phyloP scores from a whole-genome alignment of 2,329 filamentous ascomycete species.

The Ceratocystis cacaofunesta region DNA sequence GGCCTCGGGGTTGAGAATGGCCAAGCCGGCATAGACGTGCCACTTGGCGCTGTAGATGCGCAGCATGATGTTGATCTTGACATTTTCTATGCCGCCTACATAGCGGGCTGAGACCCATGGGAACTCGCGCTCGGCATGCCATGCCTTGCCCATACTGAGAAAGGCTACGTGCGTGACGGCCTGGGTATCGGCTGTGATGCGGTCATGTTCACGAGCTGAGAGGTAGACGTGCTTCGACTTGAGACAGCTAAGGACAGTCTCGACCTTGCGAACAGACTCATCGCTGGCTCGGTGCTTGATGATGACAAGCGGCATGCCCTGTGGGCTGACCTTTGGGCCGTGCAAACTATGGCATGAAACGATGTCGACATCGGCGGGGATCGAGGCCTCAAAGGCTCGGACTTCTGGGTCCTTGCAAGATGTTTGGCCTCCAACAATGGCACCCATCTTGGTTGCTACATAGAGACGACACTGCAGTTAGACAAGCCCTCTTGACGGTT shows the following conservation, averaged over 20 bases:
- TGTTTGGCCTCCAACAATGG: slow-evolving; percentile 93
- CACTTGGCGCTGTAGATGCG: slow-evolving; percentile 98
- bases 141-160: slow-evolving; percentile 92
- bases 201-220: slow-evolving; percentile 75
- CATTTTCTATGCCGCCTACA: slow-evolving; percentile 93
- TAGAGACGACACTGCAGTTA: background rate
- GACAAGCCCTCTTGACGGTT: slow-evolving; percentile 13
- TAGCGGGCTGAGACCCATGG: slow-evolving; percentile 96
- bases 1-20: slow-evolving; percentile 89
- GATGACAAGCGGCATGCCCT: slow-evolving; percentile 78
- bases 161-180: slow-evolving; percentile 97
- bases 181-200: slow-evolving; percentile 95
- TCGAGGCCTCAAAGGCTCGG: slow-evolving; percentile 74
- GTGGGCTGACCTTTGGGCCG: slow-evolving; percentile 76
- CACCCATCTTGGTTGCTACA: slow-evolving; percentile 79
- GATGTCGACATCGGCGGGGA: slow-evolving; percentile 80
- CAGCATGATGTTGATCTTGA: slow-evolving; percentile 95
- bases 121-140: slow-evolving; percentile 89
- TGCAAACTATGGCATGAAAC: slow-evolving; percentile 94
- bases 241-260: slow-evolving; percentile 68
- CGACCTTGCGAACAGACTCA: slow-evolving; percentile 60
- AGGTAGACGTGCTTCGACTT: slow-evolving; percentile 77
- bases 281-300: slow-evolving; percentile 85
- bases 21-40: slow-evolving; percentile 96
- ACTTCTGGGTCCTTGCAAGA: slow-evolving; percentile 98